A percentile compares a stretch with the other conserved stretches of the same genome.
phyloP scores from a whole-genome alignment of 176 grass and related monocot genomes.

The Themeda triandra region DNA sequence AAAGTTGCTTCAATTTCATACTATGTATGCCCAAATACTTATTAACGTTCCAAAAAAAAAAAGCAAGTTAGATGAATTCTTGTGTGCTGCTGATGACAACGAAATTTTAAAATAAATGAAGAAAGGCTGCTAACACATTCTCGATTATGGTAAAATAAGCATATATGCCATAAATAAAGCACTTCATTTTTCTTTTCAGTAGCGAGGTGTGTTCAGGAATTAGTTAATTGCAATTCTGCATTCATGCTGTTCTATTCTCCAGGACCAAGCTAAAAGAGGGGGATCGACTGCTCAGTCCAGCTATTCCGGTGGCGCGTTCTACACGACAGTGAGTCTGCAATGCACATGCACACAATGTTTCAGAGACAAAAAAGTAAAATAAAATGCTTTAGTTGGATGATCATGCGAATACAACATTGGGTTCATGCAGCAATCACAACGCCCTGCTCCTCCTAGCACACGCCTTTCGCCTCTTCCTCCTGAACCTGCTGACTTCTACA shows the following conservation, averaged over 20 bases:
- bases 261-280: conserved; percentile 35
- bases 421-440: conserved; percentile 31
- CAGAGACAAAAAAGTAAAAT: not conserved
- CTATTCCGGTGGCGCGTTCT: conserved; percentile 42
- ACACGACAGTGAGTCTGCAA: conserved; percentile 28
- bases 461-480: conserved; percentile 65
- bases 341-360: not conserved
- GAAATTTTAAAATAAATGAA: not conserved
- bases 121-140: not conserved
- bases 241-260: not conserved
- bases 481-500: conserved; percentile 69
- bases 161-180: not conserved
- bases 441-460: conserved; percentile 43
- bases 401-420: not conserved
- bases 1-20: not conserved
- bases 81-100: not conserved
- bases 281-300: conserved; percentile 25
- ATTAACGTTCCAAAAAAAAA: not conserved
- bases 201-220: not conserved
- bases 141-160: not conserved
- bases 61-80: not conserved
- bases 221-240: not conserved
- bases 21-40: not conserved
- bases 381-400: not conserved
- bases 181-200: not conserved